Base-by-base conservation (phyloP, 768 basidiomycete genomes). In the Leccinum aurantiacum region DNA sequence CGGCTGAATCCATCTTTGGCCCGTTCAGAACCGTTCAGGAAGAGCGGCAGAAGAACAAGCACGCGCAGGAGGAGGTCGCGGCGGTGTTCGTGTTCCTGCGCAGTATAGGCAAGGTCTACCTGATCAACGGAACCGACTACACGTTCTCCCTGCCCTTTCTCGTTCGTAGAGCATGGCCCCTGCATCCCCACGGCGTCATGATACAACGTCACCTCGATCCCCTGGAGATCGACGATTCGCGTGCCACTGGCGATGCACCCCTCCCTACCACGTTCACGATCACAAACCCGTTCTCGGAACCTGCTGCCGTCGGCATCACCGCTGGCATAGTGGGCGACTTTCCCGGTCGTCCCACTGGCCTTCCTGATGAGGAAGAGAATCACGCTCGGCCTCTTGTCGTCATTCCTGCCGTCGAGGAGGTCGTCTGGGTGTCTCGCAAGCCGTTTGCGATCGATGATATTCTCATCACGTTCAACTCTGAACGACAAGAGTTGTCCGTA, bases 251-350 rank as follows among this genome's bases (percentile, higher is more conserved):
- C 10, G 87, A 91, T 41, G 77, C 82, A 17, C 78, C 84, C 0
- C 78, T 93, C n/a, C 90, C 92, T 0, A 91, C 90, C 14, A 82
- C 93, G 25, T 93, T 93, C 72, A 84, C 88, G 17, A 77, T 94
- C 62, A 88, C 86, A 9, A 89, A 84, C 65, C 87, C 91, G 0
- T 89, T 91, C 54, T 78, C 88, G 3, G 92, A 93, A 72, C 82
- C 89, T 53, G 80, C 83, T 24, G 82, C 87, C 9, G 83, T 93
- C 15, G 90, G 90, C 6, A 70, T 89, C 52, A 87, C 90, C 1
- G 72, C 76, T 3, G 84, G 85, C 0, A 87, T 91, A 27, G 65
- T 81, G 3, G 83, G 83, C 7, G 82, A 37, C 68, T 77, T 60
- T 60, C 71, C 64, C 54, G 72, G 57, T 54, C 68, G 53, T 58